Conservation (phyloP, 345 rosid genomes). For the Lepidium sativum region DNA sequence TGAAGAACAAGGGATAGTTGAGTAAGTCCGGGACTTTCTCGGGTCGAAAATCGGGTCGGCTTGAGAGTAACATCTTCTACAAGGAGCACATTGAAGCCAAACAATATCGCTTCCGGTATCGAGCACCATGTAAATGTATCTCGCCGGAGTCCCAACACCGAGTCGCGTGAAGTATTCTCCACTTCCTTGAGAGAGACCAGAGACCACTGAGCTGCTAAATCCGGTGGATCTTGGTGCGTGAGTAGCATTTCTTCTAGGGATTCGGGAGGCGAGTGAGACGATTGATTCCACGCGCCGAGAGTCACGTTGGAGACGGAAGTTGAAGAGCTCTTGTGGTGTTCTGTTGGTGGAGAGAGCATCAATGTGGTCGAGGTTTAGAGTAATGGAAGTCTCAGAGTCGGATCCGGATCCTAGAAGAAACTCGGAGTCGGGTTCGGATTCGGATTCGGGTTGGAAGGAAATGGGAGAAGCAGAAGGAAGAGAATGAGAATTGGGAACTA, state of each 20-base stretch:
- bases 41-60: slow-evolving; percentile 86
- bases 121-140: slow-evolving; percentile 68
- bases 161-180: slow-evolving; percentile 97
- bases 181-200: slow-evolving; percentile 91
- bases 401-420: slow-evolving; percentile 2
- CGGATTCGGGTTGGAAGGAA: slow-evolving; percentile 28
- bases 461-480: slow-evolving; percentile 41
- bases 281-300: slow-evolving; percentile 46
- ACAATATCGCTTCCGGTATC: slow-evolving; percentile 95
- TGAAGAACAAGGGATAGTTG: slow-evolving; percentile 51
- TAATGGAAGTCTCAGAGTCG: slow-evolving; percentile 24
- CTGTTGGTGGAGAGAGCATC: slow-evolving; percentile 51
- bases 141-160: slow-evolving; percentile 90
- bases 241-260: slow-evolving; percentile 21
- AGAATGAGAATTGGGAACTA: slow-evolving; percentile 27
- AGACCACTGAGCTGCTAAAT: slow-evolving; percentile 66
- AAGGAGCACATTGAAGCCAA: slow-evolving; percentile 95
- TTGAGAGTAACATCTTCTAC: slow-evolving; percentile 77
- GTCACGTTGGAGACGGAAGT: slow-evolving; percentile 65
- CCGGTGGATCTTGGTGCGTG: slow-evolving; percentile 28
- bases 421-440: slow-evolving; percentile 21
- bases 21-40: slow-evolving; percentile 52
- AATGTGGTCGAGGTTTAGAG: slow-evolving; percentile 58
- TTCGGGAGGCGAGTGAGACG: slow-evolving; percentile 23
- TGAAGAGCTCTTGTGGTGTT: slow-evolving; percentile 58